Base-by-base conservation (phyloP, 2,329 filamentous ascomycete species). In the Pestalotiopsis sp. region DNA sequence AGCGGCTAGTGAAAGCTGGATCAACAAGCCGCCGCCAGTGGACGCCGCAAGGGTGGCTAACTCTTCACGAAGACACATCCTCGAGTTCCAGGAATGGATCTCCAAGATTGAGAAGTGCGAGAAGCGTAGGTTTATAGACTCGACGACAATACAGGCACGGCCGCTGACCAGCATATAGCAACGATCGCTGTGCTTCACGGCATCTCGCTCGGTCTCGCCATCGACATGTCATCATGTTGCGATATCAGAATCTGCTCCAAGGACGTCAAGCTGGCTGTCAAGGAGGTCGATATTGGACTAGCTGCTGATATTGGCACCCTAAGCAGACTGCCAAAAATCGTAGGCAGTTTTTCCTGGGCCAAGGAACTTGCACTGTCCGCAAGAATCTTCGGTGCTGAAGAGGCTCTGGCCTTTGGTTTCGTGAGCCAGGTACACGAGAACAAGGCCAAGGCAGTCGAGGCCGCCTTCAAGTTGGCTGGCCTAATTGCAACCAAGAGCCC, bases 181-280 rank as follows among this genome's bases (percentile, higher is more conserved):
- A 93, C 98, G 41, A 92, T 98, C 69, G 91, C 89, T 65, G 90
- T 94, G 23, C 81, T 97, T 72, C 93, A 97, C 75, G 94, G 92
- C 55, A 89, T 95, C 73, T 87, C 91, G 3, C 90, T 93, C 73
- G 94, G 94, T 17, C 85, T 97, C 11, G 93, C 90, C 20, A 91
- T 97, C 71, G 93, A 97, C 77, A 85, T 94, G 68, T 84, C 88
- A 38, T 88, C 87, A 72, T 90, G 89, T 74, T 88, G 90, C 72
- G 93, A 95, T 78, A 87, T 95, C 67, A 88, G 93, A 63, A 82
- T 95, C 72, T 88, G 86, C 74, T 84, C 89, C 0, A 79, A 82
- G 57, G 85, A 89, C 73, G 85, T 89, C 1, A 85, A 85, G 69
- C 87, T 95, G 75, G 84, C 90, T 39, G 91, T 95, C 71, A 94